Evolutionary conservation across 2,329 filamentous ascomycete species (phyloP).

Genomic region (Calonectria multiphialidica): DNA sequence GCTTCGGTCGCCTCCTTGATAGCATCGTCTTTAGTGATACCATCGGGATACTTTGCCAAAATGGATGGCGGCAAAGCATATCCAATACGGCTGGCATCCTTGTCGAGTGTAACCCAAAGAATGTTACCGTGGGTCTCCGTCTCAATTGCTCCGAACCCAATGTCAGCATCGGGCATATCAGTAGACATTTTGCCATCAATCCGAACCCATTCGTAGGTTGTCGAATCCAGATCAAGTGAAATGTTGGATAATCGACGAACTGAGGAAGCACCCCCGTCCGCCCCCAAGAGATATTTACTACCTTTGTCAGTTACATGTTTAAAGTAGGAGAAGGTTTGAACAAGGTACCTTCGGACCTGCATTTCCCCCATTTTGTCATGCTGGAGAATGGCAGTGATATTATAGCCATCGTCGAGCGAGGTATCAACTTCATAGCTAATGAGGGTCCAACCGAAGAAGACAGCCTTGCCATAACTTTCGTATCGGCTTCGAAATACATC

Average conservation of each 20-base stretch:
- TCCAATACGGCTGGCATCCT: constrained; percentile 65
- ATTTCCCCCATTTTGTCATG: constrained; percentile 11
- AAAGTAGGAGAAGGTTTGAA: background rate
- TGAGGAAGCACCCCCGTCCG: constrained; percentile 63
- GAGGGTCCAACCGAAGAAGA: constrained; percentile 43
- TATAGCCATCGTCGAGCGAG: background rate
- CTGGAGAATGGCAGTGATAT: constrained; percentile 18
- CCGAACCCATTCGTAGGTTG: constrained; percentile 65
- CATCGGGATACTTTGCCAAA: constrained; percentile 49
- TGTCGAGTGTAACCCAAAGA: constrained; percentile 66
- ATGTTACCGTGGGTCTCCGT: constrained; percentile 66
- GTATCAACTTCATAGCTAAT: constrained; percentile 43
- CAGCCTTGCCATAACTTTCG: constrained; percentile 44
- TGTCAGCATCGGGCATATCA: constrained; percentile 52
- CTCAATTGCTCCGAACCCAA: constrained; percentile 54
- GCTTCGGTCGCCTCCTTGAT: constrained; percentile 61
- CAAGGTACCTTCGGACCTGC: background rate
- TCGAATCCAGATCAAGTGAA: constrained; percentile 60
- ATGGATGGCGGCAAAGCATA: constrained; percentile 61
- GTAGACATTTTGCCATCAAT: constrained; percentile 64
- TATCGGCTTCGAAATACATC: constrained; percentile 57
- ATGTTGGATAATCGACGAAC: constrained; percentile 60
- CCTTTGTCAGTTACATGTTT: background rate
- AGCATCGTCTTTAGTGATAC: constrained; percentile 62
- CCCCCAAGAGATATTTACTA: constrained; percentile 62